Conservation (phyloP, 805 yeast species). For the Starmera caribaea region DNA sequence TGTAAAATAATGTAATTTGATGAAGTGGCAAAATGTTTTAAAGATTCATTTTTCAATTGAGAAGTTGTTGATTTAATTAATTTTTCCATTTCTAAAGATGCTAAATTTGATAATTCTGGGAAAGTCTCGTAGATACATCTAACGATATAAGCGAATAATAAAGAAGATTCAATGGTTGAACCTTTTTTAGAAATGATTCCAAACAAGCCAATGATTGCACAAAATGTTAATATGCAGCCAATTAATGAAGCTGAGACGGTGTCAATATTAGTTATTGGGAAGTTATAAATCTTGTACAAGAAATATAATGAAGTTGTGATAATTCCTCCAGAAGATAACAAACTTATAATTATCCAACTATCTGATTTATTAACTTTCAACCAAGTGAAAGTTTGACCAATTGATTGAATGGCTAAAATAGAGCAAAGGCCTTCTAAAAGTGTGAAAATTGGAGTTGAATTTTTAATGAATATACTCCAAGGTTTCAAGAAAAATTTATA, state of each 20-base stretch:
- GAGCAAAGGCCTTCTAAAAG: slow-evolving; percentile 91
- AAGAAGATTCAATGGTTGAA: slow-evolving; percentile 81
- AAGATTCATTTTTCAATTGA: slow-evolving; percentile 20
- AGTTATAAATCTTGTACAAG: slow-evolving; percentile 72
- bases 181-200: slow-evolving; percentile 82
- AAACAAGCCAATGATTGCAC: slow-evolving; percentile 63
- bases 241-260: slow-evolving; percentile 72
- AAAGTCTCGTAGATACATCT: slow-evolving; percentile 89
- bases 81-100: slow-evolving; percentile 32
- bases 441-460: slow-evolving; percentile 85
- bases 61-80: slow-evolving; percentile 25
- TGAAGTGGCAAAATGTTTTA: slow-evolving; percentile 11
- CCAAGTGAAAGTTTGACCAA: slow-evolving; percentile 76
- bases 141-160: slow-evolving; percentile 83
- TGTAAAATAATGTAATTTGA: slow-evolving; percentile 8
- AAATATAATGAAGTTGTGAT: slow-evolving; percentile 72
- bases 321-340: slow-evolving; percentile 63
- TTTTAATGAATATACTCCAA: slow-evolving; percentile 65
- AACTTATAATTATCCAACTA: slow-evolving; percentile 63
- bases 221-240: slow-evolving; percentile 75
- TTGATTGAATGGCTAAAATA: slow-evolving; percentile 81
- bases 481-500: slow-evolving; percentile 35
- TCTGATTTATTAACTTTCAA: slow-evolving; percentile 55
- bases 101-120: slow-evolving; percentile 67
- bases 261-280: slow-evolving; percentile 46